A percentile compares a stretch with the other conserved stretches of the same genome.
These are phyloP conservation scores for Pulveroboletus sp. DNA, from an alignment of 768 basidiomycete species.

Conservation along the genomic window DNA sequence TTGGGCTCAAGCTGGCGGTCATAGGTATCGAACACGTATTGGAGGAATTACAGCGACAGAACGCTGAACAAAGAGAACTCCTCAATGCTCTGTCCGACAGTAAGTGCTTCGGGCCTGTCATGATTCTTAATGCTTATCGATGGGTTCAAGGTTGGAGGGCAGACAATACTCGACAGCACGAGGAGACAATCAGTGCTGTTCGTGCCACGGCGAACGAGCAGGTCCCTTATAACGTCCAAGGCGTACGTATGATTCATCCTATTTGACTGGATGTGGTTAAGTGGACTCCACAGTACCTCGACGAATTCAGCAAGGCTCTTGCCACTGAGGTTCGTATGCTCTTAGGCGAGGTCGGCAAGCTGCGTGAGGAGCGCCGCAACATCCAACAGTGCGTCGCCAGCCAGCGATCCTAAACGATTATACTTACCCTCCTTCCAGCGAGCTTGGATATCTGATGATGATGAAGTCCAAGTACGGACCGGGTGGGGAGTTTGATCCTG, in stretches of 20 bases:
- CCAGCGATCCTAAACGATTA: neutral
- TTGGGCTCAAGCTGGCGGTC: constrained; percentile 9
- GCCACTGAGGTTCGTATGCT: constrained; percentile 83
- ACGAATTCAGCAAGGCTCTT: constrained; percentile 84
- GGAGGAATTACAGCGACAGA: constrained; percentile 57
- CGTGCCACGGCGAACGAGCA: constrained; percentile 70
- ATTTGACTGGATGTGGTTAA: constrained; percentile 4
- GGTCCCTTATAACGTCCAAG: constrained; percentile 82
- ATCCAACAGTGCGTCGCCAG: constrained; percentile 66
- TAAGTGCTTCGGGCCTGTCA: constrained; percentile 29
- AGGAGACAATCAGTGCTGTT: constrained; percentile 66
- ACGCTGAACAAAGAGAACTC: constrained; percentile 55
- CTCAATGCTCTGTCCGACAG: constrained; percentile 56
- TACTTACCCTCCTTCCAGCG: constrained; percentile 40
- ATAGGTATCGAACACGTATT: constrained; percentile 60
- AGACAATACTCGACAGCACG: constrained; percentile 62
- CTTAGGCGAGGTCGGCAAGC: constrained; percentile 77
- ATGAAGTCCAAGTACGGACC: constrained; percentile 76
- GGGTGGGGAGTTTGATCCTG: constrained; percentile 82
- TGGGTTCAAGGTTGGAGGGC: constrained; percentile 58
- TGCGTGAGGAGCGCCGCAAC: constrained; percentile 74
- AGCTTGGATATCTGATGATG: constrained; percentile 68
- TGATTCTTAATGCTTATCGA: constrained; percentile 8
- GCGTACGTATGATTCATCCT: constrained; percentile 44
- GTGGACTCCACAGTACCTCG: constrained; percentile 57